Conservation (phyloP, 257 asterid genomes). For the Solanum chilense region DNA sequence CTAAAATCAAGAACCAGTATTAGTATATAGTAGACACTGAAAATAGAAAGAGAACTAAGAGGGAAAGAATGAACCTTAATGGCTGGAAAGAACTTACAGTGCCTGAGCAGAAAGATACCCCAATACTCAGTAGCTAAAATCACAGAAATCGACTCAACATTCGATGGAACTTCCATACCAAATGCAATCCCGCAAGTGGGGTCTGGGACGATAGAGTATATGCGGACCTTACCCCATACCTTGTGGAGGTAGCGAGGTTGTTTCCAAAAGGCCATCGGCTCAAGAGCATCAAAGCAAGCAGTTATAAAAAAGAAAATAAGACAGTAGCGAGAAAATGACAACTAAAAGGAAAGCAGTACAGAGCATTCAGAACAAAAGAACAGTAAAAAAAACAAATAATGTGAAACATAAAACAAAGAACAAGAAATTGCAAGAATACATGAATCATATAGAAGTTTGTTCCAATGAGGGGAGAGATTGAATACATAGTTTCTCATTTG, state of each 20-base stretch:
- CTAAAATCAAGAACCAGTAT: neutral
- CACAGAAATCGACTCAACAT: neutral
- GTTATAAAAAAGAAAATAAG: neutral
- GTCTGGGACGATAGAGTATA: neutral
- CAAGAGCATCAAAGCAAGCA: neutral
- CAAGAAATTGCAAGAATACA: neutral
- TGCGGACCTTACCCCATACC: neutral
- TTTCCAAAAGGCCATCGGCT: neutral
- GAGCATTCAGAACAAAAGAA: neutral
- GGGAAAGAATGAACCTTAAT: neutral
- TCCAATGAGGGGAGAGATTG: neutral
- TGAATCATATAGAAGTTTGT: neutral
- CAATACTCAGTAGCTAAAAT: neutral
- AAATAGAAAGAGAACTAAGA: neutral
- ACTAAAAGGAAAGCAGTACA: neutral
- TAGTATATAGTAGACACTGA: neutral
- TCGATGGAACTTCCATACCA: neutral
- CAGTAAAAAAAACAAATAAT: neutral
- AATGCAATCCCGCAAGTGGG: neutral
- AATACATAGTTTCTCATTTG: neutral
- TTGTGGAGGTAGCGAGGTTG: neutral
- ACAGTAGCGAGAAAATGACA: neutral
- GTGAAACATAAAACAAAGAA: neutral
- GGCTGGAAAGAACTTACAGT: neutral
- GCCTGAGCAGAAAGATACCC: neutral